Evolutionary conservation across 2,329 filamentous ascomycete species (phyloP).

Genomic region (Alternaria novae-zelandiae): DNA sequence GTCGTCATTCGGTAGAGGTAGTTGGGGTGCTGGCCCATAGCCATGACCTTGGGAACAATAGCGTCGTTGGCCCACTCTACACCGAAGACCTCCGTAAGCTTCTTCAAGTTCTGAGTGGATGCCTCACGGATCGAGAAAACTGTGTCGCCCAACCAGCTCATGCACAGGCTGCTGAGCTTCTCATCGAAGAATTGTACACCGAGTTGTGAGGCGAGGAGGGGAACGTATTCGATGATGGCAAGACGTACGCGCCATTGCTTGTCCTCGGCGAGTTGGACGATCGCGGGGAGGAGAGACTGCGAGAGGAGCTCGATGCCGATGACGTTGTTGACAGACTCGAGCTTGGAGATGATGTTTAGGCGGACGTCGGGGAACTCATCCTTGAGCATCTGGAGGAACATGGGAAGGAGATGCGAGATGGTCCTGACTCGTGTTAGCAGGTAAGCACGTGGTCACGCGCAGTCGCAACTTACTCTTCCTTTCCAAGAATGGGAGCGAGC

Average conservation of each 20-base stretch:
- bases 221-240: constrained; percentile 99
- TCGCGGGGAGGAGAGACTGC: constrained; percentile 93
- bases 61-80: constrained; percentile 97
- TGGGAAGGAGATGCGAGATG: constrained; percentile 93
- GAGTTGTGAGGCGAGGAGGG: constrained; percentile 90
- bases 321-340: constrained; percentile 97
- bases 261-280: constrained; percentile 96
- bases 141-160: constrained; percentile 98
- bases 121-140: constrained; percentile 99
- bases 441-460: constrained; percentile 32
- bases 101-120: constrained; percentile 96
- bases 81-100: constrained; percentile 97
- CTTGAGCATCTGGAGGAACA: constrained; percentile 99
- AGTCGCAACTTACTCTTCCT: constrained; percentile 79
- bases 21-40: constrained; percentile 97
- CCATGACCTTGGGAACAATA: constrained; percentile 98
- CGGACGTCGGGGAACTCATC: constrained; percentile 98
- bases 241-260: constrained; percentile 99
- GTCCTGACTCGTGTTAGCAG: constrained; percentile 64
- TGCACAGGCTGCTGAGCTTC: constrained; percentile 92
- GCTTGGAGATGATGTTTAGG: constrained; percentile 99
- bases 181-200: constrained; percentile 98
- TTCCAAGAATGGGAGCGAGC: constrained; percentile 93
- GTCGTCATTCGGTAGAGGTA: constrained; percentile 99
- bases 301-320: constrained; percentile 98